Conservation (phyloP, 768 basidiomycete species). For the Tubosaeta brunneosetosa region DNA sequence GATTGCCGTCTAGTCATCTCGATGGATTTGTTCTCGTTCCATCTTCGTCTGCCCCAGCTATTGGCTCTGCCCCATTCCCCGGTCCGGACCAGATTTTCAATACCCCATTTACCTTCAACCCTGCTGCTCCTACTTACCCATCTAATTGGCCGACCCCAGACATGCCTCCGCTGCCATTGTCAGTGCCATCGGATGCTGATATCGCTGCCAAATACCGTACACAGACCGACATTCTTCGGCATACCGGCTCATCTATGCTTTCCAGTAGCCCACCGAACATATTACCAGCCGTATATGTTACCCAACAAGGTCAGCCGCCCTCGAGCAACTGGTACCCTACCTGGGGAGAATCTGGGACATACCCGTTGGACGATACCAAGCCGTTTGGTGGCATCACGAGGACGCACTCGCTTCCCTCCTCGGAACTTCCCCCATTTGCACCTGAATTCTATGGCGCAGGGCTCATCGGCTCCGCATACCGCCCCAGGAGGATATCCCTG, state of each 20-base stretch:
- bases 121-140: constrained; percentile 17
- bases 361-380: constrained; percentile 29
- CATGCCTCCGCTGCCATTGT: constrained; percentile 16
- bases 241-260: constrained; percentile 19
- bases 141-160: constrained; percentile 18
- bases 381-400: constrained; percentile 17
- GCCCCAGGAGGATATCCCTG: constrained; percentile 31
- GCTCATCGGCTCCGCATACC: constrained; percentile 24
- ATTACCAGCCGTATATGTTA: constrained; percentile 15
- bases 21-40: constrained; percentile 44
- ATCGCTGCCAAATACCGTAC: constrained; percentile 44
- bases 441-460: constrained; percentile 17
- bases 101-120: constrained; percentile 30
- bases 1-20: constrained; percentile 28
- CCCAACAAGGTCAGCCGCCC: constrained; percentile 16
- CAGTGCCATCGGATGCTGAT: constrained; percentile 32
- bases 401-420: constrained; percentile 17
- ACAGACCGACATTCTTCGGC: constrained; percentile 43
- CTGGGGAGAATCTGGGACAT: constrained; percentile 26
- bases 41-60: constrained; percentile 30
- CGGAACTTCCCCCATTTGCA: constrained; percentile 21
- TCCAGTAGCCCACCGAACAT: constrained; percentile 2
- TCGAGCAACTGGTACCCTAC: constrained; percentile 19
- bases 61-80: constrained; percentile 19
- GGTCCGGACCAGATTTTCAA: constrained; percentile 27